These are phyloP conservation scores for Debaryomyces maramus DNA, from an alignment of 805 yeast genomes.

Conservation along the genomic window DNA sequence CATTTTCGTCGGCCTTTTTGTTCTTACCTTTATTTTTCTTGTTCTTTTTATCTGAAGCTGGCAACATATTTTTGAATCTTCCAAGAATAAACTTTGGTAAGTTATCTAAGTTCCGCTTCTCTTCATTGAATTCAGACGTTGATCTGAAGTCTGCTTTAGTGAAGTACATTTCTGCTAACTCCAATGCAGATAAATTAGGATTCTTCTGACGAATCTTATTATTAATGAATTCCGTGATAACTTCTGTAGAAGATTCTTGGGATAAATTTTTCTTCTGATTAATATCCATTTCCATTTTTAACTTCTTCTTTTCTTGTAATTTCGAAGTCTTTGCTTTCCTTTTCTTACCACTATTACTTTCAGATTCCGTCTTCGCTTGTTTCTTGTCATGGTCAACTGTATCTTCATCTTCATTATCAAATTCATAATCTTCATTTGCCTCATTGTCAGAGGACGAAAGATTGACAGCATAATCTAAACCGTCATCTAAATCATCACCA, in stretches of 20 bases:
- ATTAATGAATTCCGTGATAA: conserved; percentile 69
- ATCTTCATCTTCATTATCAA: conserved; percentile 27
- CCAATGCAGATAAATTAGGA: conserved; percentile 71
- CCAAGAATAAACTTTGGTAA: conserved; percentile 53
- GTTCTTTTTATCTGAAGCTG: conserved; percentile 32
- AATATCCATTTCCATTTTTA: conserved; percentile 65
- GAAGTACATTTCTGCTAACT: conserved; percentile 64
- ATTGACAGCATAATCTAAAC: conserved; percentile 60
- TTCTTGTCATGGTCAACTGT: conserved; percentile 24
- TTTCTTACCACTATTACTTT: conserved; percentile 14
- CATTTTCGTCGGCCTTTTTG: conserved; percentile 8
- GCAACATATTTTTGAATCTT: conserved; percentile 49
- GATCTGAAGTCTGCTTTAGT: conserved; percentile 58
- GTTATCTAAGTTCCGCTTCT: conserved; percentile 54
- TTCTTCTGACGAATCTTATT: conserved; percentile 56
- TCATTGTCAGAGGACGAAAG: conserved; percentile 26
- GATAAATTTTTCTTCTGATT: conserved; percentile 59
- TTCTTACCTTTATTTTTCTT: conserved; percentile 24
- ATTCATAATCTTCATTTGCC: conserved; percentile 10
- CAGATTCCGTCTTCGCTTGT: conserved; percentile 10
- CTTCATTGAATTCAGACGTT: conserved; percentile 54
- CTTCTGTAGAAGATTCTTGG: conserved; percentile 48
- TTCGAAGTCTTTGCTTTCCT: conserved; percentile 35
- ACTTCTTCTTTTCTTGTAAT: conserved; percentile 61
- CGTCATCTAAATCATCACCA: conserved; percentile 81